Evolutionary conservation across 2,329 filamentous ascomycete species (phyloP).

Genomic region (Alternaria gaisen): DNA sequence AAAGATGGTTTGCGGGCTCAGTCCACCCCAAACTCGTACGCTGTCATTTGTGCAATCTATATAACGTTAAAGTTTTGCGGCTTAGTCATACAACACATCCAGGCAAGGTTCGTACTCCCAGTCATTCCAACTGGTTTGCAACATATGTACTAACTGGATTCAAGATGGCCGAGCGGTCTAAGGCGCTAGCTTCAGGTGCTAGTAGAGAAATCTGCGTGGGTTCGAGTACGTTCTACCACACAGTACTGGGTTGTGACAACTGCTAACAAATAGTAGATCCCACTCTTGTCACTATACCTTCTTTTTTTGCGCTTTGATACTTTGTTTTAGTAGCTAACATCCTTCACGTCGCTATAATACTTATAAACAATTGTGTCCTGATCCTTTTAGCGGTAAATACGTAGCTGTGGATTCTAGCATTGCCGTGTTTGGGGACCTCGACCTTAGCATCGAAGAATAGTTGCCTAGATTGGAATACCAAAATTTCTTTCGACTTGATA

Average conservation of each 20-base stretch:
- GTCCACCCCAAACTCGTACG: background rate
- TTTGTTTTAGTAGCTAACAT: background rate
- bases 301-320: constrained; percentile 5
- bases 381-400: too few relatives aligned
- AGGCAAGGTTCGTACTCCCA: constrained; percentile 9
- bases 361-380: too few relatives aligned
- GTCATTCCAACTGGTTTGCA: background rate
- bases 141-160: background rate
- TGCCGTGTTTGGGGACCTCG: too few relatives aligned
- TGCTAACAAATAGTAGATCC: constrained; percentile 12
- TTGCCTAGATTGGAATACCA: too few relatives aligned
- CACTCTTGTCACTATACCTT: constrained; percentile 25
- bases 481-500: background rate
- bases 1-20: background rate
- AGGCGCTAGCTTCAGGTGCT: constrained; percentile 43
- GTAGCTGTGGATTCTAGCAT: too few relatives aligned
- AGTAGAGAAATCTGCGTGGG: constrained; percentile 40
- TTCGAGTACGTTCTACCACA: constrained; percentile 20
- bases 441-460: too few relatives aligned
- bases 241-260: background rate
- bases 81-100: constrained; percentile 2
- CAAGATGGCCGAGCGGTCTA: constrained; percentile 24
- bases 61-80: background rate
- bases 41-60: background rate
- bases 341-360: too few relatives aligned